These are phyloP conservation scores for Coniferiporia sulphurascens DNA, from an alignment of 1,284 basidiomycete genomes.

Conservation along the genomic window DNA sequence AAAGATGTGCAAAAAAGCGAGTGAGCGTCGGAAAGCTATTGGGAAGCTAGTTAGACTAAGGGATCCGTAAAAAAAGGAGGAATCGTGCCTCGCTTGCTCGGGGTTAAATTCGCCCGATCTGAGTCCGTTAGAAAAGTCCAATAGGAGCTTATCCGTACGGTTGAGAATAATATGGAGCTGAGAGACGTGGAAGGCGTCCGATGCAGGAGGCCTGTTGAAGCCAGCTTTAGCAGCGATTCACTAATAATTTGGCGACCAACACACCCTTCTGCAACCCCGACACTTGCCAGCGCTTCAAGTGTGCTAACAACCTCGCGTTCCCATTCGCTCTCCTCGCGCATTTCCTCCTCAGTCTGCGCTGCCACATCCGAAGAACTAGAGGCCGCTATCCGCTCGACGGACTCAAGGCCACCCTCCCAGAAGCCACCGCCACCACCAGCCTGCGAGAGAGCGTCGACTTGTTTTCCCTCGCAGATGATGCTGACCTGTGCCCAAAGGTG, in stretches of 20 bases:
- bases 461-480: constrained; percentile 79
- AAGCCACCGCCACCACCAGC: constrained; percentile 11
- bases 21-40: constrained; percentile 61
- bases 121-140: constrained; percentile 67
- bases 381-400: constrained; percentile 7
- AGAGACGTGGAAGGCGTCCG: constrained; percentile 82
- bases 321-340: constrained; percentile 58
- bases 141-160: constrained; percentile 60
- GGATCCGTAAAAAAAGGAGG: neutral
- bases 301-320: constrained; percentile 50
- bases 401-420: constrained; percentile 13
- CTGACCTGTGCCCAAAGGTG: constrained; percentile 91
- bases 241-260: constrained; percentile 20
- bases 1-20: constrained; percentile 95
- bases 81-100: constrained; percentile 58
- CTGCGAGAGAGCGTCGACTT: constrained; percentile 25
- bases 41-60: neutral
- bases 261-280: constrained; percentile 58
- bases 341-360: constrained; percentile 29
- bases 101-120: constrained; percentile 43
- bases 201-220: constrained; percentile 50
- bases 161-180: constrained; percentile 86
- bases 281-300: constrained; percentile 47
- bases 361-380: neutral
- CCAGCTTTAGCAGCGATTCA: constrained; percentile 5